phyloP scores from a whole-genome alignment of 164 flowering plant genomes.

The Aristolochia contorta region DNA sequence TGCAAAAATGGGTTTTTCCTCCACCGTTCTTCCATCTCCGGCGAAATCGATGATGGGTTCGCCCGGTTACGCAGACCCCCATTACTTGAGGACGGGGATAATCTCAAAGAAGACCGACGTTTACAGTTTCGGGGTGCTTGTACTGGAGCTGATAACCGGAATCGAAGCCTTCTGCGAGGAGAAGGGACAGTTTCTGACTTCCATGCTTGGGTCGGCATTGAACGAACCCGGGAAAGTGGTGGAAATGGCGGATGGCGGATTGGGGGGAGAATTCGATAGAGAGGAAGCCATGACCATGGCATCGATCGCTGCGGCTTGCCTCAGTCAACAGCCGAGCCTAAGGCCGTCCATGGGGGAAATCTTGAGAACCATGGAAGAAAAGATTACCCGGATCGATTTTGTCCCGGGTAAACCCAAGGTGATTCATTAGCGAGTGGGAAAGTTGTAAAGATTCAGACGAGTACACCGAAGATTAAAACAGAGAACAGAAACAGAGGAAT shows the following conservation, averaged over 20 bases:
- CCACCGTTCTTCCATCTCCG: constrained; percentile 24
- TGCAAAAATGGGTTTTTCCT: constrained; percentile 59
- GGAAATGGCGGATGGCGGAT: constrained; percentile 42
- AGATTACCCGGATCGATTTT: constrained; percentile 18
- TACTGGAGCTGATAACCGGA: constrained; percentile 65
- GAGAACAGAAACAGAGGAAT: neutral
- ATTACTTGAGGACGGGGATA: constrained; percentile 61
- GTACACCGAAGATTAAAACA: neutral
- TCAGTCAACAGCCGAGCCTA: constrained; percentile 28
- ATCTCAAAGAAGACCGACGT: constrained; percentile 74
- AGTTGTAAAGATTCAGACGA: neutral
- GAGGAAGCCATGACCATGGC: constrained; percentile 35
- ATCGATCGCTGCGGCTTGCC: constrained; percentile 30
- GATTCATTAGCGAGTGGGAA: neutral
- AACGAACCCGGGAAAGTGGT: constrained; percentile 19
- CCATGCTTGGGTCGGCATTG: constrained; percentile 16
- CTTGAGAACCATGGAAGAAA: constrained; percentile 20
- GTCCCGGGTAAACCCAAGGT: neutral
- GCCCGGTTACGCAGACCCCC: constrained; percentile 74
- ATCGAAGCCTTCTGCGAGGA: constrained; percentile 43
- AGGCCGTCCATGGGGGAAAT: constrained; percentile 56
- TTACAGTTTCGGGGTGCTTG: constrained; percentile 62
- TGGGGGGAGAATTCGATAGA: constrained; percentile 24
- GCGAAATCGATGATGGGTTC: constrained; percentile 45
- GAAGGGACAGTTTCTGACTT: constrained; percentile 28